Base-by-base conservation (phyloP, 495 filamentous ascomycete genomes). In the Annulohypoxylon stygium region DNA sequence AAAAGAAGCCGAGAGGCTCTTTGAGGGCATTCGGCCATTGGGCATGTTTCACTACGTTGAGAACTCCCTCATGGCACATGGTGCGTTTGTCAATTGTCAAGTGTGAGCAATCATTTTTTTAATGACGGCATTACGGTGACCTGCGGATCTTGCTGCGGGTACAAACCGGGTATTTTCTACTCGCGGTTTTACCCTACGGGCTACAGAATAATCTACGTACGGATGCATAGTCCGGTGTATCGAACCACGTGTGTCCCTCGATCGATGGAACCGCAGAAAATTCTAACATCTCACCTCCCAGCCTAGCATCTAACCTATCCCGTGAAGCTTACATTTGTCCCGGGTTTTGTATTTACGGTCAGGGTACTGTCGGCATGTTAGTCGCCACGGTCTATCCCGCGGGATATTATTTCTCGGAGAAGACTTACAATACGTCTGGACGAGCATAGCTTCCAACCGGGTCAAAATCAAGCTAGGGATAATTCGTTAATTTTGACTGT, bases 341-440 rank as follows among this genome's bases (percentile, higher is more conserved):
- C 79, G 14, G 78, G 68, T 61, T 78, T 81, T 51, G 77, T 82
- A 50, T 82, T 81, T 16, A 82, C 81, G 2, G 59, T 81, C 62
- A 82, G 71, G 0, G 77, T 74, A 59, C 80, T 82, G 33, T 53
- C 37, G 33, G 34, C 37, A 48, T 30, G 57, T 68, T 55, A 76
- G 66, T 30, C 37, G 43, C 9, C 30, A 30, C 36, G 30, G 51
- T 7, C 47, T 55, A 55, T 39, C 26, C 41, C 23, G 36, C 41
- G 39, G 26, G 20, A 18, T 2, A 59, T 59, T 12, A 2, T 14
- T 4, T n/a, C 1, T 20, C 30, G 30, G 34, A 4, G 18, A 11
- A n/a, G 18, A 81, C 80, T 79, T 67, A 82, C 81, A 83, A 83
- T 5, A 83, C 76, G 45, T 83, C 81, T 20, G 81, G 81, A 39